Conservation (phyloP, 768 basidiomycete species). For the Mycena floridula region DNA sequence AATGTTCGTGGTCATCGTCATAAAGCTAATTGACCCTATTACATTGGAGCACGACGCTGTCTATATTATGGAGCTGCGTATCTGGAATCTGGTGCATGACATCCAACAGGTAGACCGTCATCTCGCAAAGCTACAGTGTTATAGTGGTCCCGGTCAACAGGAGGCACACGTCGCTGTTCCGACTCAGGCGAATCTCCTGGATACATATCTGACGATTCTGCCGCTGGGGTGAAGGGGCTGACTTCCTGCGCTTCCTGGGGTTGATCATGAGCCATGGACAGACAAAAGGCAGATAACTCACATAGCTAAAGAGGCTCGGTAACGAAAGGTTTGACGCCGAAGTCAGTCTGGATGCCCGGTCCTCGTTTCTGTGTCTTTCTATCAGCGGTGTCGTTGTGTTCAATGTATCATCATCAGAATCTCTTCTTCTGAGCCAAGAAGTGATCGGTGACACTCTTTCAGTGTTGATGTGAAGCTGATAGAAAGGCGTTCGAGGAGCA, state of each 20-base stretch:
- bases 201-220: slow-evolving; percentile 1
- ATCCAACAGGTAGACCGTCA: too few species aligned
- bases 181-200: neutral
- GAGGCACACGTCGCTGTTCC: too few species aligned
- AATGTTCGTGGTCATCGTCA: too few species aligned
- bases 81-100: too few species aligned
- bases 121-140: too few species aligned
- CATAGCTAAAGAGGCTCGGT: neutral
- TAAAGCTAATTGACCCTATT: too few species aligned
- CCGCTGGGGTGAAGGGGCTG: neutral
- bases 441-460: neutral
- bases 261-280: neutral
- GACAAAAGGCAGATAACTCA: neutral
- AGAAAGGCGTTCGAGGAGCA: neutral
- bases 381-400: neutral
- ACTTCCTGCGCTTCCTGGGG: neutral
- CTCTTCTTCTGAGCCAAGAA: neutral
- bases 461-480: neutral
- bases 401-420: neutral
- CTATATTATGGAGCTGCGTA: too few species aligned
- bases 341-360: neutral
- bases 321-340: neutral
- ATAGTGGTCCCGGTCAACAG: too few species aligned
- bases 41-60: too few species aligned
- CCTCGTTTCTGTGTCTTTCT: neutral